Conservation (phyloP, 2,329 filamentous ascomycete genomes). For the Sclerotinia trifoliorum region DNA sequence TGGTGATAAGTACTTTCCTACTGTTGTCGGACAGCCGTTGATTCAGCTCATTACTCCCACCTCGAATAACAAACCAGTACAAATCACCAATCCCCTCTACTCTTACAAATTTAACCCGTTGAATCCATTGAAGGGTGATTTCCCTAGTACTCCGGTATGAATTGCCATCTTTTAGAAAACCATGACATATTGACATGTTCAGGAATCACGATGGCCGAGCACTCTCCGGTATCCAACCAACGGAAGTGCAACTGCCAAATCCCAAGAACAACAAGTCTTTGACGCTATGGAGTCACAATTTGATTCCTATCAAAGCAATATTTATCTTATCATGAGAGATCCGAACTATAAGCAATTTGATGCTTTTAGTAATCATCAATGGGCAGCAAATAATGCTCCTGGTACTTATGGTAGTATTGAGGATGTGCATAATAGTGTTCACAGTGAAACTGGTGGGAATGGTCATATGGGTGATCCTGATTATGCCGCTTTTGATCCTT, state of each 20-base stretch:
- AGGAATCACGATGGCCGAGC: slow-evolving; percentile 30
- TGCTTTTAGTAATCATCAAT: slow-evolving; percentile 67
- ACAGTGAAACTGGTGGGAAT: slow-evolving; percentile 52
- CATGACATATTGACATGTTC: neutral
- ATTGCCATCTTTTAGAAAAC: neutral
- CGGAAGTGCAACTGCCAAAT: slow-evolving; percentile 27
- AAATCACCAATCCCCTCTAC: slow-evolving; percentile 64
- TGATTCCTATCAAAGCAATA: slow-evolving; percentile 29
- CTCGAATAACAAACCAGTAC: slow-evolving; percentile 49
- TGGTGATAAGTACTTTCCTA: slow-evolving; percentile 45
- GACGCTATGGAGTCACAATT: slow-evolving; percentile 32
- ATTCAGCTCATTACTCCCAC: slow-evolving; percentile 32
- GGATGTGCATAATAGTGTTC: slow-evolving; percentile 61
- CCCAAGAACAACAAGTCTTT: slow-evolving; percentile 30
- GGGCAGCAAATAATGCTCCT: slow-evolving; percentile 42
- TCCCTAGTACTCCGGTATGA: slow-evolving; percentile 26
- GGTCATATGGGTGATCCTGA: slow-evolving; percentile 71
- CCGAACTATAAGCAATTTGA: slow-evolving; percentile 65
- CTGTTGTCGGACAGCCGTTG: slow-evolving; percentile 26
- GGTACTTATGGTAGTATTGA: slow-evolving; percentile 46
- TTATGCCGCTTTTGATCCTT: slow-evolving; percentile 74
- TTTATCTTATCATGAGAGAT: slow-evolving; percentile 34
- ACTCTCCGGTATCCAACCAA: slow-evolving; percentile 34
- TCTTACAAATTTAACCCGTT: slow-evolving; percentile 58
- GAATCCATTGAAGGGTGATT: slow-evolving; percentile 42